Evolutionary conservation across 2,329 filamentous ascomycete genomes (phyloP), one percentile per base, ranked within the genome.

Genomic region (Hypomyces rosellus): DNA sequence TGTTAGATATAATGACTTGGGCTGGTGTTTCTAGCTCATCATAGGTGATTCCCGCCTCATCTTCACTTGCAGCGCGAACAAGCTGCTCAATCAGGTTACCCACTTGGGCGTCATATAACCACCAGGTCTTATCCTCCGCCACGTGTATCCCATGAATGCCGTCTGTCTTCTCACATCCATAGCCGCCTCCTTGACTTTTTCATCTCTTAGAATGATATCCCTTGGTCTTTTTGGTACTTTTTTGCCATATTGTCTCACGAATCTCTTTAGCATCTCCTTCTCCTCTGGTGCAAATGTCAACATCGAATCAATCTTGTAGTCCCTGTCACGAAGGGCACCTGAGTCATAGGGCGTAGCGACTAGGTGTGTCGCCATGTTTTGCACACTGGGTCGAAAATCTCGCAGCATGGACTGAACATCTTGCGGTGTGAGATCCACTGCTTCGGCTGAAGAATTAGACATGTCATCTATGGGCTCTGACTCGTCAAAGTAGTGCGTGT

Each of bases 111-210:
- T 51, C n/a, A 56, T 52, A 45, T 66, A 69, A 3, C 65, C 63
- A 9, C 60, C 60, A 1, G 66, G 66, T 36, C 65, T 61, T 63
- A 68, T 67, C 52, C 83, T 74, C 12, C 83, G 80, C 75, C 93
- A 97, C 2, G 87, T 89, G 65, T 99, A 99, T 1, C 92, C 92
- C 54, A 95, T 69, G 67, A 97, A 97, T 0, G 89, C 90, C 22
- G 81, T 86, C 64, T 78, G 80, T 69, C 92, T 95, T 52, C 93
- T 80, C 56, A 93, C 77, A 57, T 88, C 83, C 66, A 97, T 72
- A n/a, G 86, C 89, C 14, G 76, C 73, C 38, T 75, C 76, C 38
- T 82, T 85, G 6, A 85, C 78, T 8, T 73, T 69, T 22, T 76
- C 77, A 65, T 97, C 92, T 40, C 92, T 77, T 25, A 97, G 71